Evolutionary conservation across 1,139 yeast species (phyloP).

Genomic region (Yamadazyma spencermartinsiae): DNA sequence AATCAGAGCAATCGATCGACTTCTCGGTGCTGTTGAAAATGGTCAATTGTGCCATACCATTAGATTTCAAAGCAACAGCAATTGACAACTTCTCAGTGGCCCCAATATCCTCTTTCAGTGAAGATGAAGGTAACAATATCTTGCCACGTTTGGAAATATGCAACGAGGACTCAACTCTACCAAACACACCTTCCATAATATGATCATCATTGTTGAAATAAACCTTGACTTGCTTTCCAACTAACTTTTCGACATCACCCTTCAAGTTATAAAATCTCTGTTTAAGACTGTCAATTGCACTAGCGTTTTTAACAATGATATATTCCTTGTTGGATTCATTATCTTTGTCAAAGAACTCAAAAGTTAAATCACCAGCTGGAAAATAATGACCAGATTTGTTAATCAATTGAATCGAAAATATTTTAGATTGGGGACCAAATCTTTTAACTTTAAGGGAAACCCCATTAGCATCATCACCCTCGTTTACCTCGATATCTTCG

Average conservation of each 20-base stretch:
- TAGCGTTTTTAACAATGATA: slow-evolving; percentile 29
- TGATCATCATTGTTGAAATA: slow-evolving; percentile 19
- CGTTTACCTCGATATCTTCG: background rate
- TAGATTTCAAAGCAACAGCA: slow-evolving; percentile 31
- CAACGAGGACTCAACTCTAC: slow-evolving; percentile 6
- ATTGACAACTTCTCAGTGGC: slow-evolving; percentile 14
- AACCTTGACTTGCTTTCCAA: slow-evolving; percentile 24
- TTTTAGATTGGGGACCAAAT: slow-evolving; percentile 21
- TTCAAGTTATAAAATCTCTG: slow-evolving; percentile 32
- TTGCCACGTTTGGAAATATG: slow-evolving; percentile 1
- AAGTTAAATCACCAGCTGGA: slow-evolving; percentile 31
- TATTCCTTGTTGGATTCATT: slow-evolving; percentile 13
- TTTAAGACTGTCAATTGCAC: slow-evolving; percentile 28
- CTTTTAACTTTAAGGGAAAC: slow-evolving; percentile 20
- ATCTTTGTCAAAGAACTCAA: slow-evolving; percentile 23
- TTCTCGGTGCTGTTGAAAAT: slow-evolving; percentile 30
- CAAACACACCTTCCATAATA: slow-evolving; percentile 25
- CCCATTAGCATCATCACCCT: slow-evolving; percentile 5
- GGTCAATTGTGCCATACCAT: slow-evolving; percentile 32
- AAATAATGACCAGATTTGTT: slow-evolving; percentile 27
- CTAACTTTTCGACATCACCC: slow-evolving; percentile 18
- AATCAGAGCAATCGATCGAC: slow-evolving; percentile 31
- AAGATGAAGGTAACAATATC: background rate
- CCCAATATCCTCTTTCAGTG: background rate
- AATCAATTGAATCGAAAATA: slow-evolving; percentile 28